Evolutionary conservation across 352 stramenopile species (phyloP), one percentile per base, ranked within the genome.

Genomic region (Blastocystis sp.): DNA sequence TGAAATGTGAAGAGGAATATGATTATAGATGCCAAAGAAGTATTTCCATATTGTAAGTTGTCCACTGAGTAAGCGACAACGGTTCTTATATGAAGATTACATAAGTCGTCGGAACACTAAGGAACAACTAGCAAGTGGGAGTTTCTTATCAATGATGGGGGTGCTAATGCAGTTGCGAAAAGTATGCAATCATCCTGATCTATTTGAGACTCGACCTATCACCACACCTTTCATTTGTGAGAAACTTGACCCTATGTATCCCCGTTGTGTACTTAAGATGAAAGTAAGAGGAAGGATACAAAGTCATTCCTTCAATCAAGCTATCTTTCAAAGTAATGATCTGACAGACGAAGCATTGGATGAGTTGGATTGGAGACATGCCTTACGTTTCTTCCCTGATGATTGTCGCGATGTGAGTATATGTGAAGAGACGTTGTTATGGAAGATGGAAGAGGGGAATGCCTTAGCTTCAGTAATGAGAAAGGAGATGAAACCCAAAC

Each of bases 141-240:
- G 14, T 4, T 65, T 80, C 19, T 35, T 46, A 21, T n/a, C n/a
- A 0, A n/a, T 80, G 42, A 37, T 80, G 7, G n/a, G 19, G 7
- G 7, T 80, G 43, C 37, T 46, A 4, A 80, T 80, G 43, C 19
- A 80, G 9, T 35, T 80, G 24, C 39, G 69, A 21, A 80, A 80
- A 52, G 29, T 80, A 46, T n/a, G 19, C 43, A 80, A 80, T 35
- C 69, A 80, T 9, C 69, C 69, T n/a, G 96, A 99, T 90, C 90
- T 99, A 49, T 98, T 98, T 90, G 96, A 99, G 87, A 91, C 94
- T 37, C 89, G 96, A n/a, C 94, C 95, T 7, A 97, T 98, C 52
- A 90, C 92, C 12, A 97, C 95, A n/a, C 95, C 96, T 51, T 96
- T 98, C 88, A 92, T 93, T 16, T 63, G 51, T 27, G 39, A 69